Evolutionary conservation across 768 basidiomycete species (phyloP).

Genomic region (Boletus huronensis): DNA sequence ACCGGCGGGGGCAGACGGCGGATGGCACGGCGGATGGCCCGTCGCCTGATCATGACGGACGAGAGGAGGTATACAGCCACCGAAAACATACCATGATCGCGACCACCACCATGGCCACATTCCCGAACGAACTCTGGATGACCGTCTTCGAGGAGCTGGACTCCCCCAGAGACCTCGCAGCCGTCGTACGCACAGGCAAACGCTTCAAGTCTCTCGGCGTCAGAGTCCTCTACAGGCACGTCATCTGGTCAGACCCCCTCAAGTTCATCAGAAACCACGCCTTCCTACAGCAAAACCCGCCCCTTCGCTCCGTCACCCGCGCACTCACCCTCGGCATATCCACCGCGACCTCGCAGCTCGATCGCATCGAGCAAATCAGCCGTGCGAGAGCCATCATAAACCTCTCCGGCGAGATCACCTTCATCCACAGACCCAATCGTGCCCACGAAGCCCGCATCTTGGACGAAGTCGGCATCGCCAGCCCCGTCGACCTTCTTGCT

Average conservation of each 20-base stretch:
- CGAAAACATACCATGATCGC: not conserved
- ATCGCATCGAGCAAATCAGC: constrained; percentile 29
- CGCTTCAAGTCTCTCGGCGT: constrained; percentile 30
- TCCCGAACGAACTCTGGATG: constrained; percentile 41
- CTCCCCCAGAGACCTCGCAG: constrained; percentile 28
- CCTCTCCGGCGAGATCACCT: constrained; percentile 13
- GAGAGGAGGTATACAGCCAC: constrained; percentile 4
- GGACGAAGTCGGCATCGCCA: constrained; percentile 19
- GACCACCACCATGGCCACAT: constrained; percentile 11
- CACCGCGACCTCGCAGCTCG: constrained; percentile 10
- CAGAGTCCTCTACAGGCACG: constrained; percentile 32
- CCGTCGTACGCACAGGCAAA: constrained; percentile 30
- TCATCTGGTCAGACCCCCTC: constrained; percentile 34
- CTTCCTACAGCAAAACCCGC: constrained; percentile 8
- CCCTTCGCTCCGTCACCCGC: constrained; percentile 15
- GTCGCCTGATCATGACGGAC: too few relatives aligned
- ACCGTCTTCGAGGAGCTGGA: constrained; percentile 36
- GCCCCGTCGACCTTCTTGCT: constrained; percentile 22
- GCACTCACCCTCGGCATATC: constrained; percentile 29
- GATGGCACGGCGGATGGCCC: too few relatives aligned
- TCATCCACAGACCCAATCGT: constrained; percentile 17
- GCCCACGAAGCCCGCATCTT: constrained; percentile 26
- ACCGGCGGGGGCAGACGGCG: too few relatives aligned
- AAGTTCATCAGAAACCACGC: constrained; percentile 25
- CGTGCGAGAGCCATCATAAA: constrained; percentile 24